These are phyloP conservation scores for Ophiocordyceps camponoti-saundersi DNA, from an alignment of 2,329 filamentous ascomycete genomes.

Conservation along the genomic window DNA sequence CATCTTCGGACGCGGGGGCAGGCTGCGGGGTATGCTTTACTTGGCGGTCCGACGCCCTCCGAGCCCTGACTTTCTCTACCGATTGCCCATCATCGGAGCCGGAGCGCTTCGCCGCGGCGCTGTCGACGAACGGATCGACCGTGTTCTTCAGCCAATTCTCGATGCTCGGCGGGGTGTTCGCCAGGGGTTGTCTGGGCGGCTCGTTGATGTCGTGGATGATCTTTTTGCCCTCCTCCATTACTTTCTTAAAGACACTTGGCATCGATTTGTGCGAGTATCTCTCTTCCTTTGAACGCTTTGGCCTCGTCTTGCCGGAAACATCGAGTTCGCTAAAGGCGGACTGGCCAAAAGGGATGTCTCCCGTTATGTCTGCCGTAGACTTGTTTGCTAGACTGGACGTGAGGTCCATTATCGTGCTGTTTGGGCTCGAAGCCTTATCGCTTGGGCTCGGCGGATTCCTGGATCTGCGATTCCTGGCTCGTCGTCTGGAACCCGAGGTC, in stretches of 20 bases:
- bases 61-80: neutral
- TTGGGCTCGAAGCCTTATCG: slow-evolving; percentile 12
- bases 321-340: slow-evolving; percentile 52
- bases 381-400: slow-evolving; percentile 25
- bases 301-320: slow-evolving; percentile 26
- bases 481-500: slow-evolving; percentile 11
- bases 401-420: slow-evolving; percentile 13
- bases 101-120: slow-evolving; percentile 1
- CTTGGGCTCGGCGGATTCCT: slow-evolving; percentile 10
- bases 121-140: slow-evolving; percentile 43
- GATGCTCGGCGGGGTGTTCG: slow-evolving; percentile 44
- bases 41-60: slow-evolving; percentile 1
- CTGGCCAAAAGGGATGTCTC: slow-evolving; percentile 45
- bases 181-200: slow-evolving; percentile 27
- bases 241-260: slow-evolving; percentile 47
- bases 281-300: slow-evolving; percentile 28
- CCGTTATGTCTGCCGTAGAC: slow-evolving; percentile 35
- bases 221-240: slow-evolving; percentile 46
- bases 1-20: neutral
- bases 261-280: slow-evolving; percentile 39
- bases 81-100: neutral
- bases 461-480: slow-evolving; percentile 10
- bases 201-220: slow-evolving; percentile 46
- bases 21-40: neutral
- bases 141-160: slow-evolving; percentile 49